Evolutionary conservation across 1,139 yeast species (phyloP), one percentile per base, ranked within the genome.

Genomic region (Fermentozyma sake): DNA sequence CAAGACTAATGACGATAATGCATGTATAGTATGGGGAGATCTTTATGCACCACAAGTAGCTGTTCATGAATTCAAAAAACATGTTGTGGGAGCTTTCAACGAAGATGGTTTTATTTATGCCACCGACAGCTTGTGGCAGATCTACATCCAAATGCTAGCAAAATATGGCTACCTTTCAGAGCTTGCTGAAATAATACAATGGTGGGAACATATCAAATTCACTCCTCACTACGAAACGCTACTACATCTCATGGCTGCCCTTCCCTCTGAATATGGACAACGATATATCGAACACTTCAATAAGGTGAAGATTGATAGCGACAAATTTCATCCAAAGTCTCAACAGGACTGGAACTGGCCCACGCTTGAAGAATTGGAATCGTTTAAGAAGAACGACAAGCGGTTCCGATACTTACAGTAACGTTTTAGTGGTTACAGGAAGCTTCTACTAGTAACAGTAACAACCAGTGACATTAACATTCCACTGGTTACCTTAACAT

Each of bases 11-110:
- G 31, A 42, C 1, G 42, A 43, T 3, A n/a, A n/a, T n/a, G 34
- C 45, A 1, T 40, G 50, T 4, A 35, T 53, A 10, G 24, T 44
- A 3, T 76, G 83, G 82, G 72, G 58, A 4, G 58, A 57, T 2
- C 36, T 68, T 18, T 69, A 55, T 33, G 83, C 87, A 0, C 63
- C 80, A 1, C 85, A 79, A 38, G 60, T 77, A 10, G 79, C 83
- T 0, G 64, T 77, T 5, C 67, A 61, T 22, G 84, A 79, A 44
- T 75, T 79, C 50, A 67, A 71, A 33, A 48, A 38, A 13, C 32
- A 56, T 25, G 57, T 54, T 28, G 31, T 55, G 22, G 38, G 45
- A 32, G 14, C 43, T 20, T 6, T 31, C 7, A 42, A 48, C 27
- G 61, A 40, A 7, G 38, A 37, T 9, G 39, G 39, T 6, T 33